phyloP scores from a whole-genome alignment of 208 protist species.

The Crithidia sp. region DNA sequence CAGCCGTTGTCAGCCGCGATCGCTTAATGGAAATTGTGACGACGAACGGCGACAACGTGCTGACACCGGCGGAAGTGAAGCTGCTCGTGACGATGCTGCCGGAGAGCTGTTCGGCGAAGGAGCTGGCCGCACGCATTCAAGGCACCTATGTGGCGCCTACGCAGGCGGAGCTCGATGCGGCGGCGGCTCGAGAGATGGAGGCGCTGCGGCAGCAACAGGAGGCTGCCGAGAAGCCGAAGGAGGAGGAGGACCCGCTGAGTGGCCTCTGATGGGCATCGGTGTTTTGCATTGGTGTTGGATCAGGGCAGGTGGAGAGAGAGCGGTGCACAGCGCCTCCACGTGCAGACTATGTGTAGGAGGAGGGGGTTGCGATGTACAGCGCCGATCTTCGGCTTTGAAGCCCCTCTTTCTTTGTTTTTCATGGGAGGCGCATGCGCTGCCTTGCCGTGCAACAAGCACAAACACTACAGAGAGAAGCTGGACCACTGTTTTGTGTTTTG shows the following conservation, averaged over 20 bases:
- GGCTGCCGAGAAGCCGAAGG: constrained; percentile 43
- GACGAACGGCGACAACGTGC: constrained; percentile 80
- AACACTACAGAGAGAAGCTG: too few relatives aligned
- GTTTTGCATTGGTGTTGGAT: too few relatives aligned
- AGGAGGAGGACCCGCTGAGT: constrained; percentile 43
- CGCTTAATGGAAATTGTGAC: constrained; percentile 73
- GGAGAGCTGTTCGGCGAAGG: constrained; percentile 59
- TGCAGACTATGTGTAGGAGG: too few relatives aligned
- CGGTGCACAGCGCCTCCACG: too few relatives aligned
- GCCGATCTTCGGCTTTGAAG: too few relatives aligned
- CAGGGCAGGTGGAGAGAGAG: too few relatives aligned
- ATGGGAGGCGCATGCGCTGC: too few relatives aligned
- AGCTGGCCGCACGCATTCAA: constrained; percentile 83
- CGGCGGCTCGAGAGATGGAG: constrained; percentile 49
- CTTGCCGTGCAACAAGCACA: too few relatives aligned
- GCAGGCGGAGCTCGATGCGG: constrained; percentile 71
- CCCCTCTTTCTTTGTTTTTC: too few relatives aligned
- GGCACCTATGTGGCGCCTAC: constrained; percentile 84
- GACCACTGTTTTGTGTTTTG: too few relatives aligned
- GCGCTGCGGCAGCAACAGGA: constrained; percentile 44
- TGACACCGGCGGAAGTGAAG: constrained; percentile 81
- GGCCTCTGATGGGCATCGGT: constrained; percentile 32
- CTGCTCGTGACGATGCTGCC: constrained; percentile 52
- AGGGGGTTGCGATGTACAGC: too few relatives aligned
- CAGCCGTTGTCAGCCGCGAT: constrained; percentile 47